These are phyloP conservation scores for Jacaranda mimosifolia DNA, from an alignment of 257 asterid genomes.

Conservation along the genomic window DNA sequence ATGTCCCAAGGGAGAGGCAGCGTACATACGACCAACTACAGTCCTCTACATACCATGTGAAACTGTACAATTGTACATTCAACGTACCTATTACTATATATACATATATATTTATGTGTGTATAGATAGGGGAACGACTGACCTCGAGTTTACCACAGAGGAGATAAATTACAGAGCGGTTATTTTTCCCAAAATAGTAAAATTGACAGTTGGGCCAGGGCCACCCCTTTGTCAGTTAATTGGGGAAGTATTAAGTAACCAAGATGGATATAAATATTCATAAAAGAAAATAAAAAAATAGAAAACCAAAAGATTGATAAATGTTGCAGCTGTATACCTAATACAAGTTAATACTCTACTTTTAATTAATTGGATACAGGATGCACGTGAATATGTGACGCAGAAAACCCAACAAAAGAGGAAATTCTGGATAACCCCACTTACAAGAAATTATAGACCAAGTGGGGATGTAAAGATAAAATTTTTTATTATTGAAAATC, in stretches of 20 bases:
- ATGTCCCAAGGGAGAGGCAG: slow-evolving; percentile 38
- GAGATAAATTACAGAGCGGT: slow-evolving; percentile 19
- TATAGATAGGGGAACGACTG: background rate
- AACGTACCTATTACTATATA: slow-evolving; percentile 10
- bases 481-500: background rate
- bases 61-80: slow-evolving; percentile 25
- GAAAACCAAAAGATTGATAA: too few species aligned
- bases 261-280: slow-evolving; percentile 10
- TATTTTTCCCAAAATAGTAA: slow-evolving; percentile 48
- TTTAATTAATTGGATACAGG: slow-evolving; percentile 20
- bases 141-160: slow-evolving; percentile 24
- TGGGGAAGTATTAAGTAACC: background rate
- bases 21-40: slow-evolving; percentile 3
- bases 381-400: slow-evolving; percentile 30
- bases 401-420: slow-evolving; percentile 3
- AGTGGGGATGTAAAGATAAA: background rate
- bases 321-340: background rate
- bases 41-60: slow-evolving; percentile 31
- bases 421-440: slow-evolving; percentile 9
- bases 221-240: slow-evolving; percentile 1
- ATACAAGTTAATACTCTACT: background rate
- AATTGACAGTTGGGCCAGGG: slow-evolving; percentile 31
- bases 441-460: background rate
- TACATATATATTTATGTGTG: background rate
- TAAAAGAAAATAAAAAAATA: background rate